Conservation (phyloP, 352 stramenopile genomes). For the Phytophthora meadii region DNA sequence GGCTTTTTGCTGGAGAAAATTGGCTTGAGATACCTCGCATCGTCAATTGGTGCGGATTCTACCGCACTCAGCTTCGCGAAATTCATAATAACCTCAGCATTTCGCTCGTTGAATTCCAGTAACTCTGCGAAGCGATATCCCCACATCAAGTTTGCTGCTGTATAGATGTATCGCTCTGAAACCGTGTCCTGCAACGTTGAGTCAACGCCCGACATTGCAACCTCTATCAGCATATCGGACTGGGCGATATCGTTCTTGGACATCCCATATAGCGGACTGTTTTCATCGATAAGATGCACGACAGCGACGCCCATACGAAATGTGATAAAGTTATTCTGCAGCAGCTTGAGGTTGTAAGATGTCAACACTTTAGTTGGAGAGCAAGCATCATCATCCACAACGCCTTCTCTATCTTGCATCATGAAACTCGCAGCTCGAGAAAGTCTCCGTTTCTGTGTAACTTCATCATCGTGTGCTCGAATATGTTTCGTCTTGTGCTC, state of each 20-base stretch:
- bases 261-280: constrained; percentile 71
- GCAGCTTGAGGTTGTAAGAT: constrained; percentile 80
- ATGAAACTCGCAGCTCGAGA: constrained; percentile 13
- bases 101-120: constrained; percentile 71
- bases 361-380: constrained; percentile 55
- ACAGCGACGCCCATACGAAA: constrained; percentile 86
- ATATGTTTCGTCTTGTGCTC: constrained; percentile 60
- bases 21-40: constrained; percentile 49
- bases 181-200: constrained; percentile 87
- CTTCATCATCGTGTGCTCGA: constrained; percentile 38
- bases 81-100: constrained; percentile 79
- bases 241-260: constrained; percentile 59
- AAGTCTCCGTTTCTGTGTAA: constrained; percentile 14
- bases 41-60: constrained; percentile 63
- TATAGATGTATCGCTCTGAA: constrained; percentile 84
- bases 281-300: constrained; percentile 80
- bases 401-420: constrained; percentile 17
- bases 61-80: constrained; percentile 78
- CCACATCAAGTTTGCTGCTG: constrained; percentile 65
- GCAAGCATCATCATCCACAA: constrained; percentile 26
- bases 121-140: constrained; percentile 79
- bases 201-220: constrained; percentile 81
- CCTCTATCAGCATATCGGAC: constrained; percentile 81
- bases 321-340: constrained; percentile 88
- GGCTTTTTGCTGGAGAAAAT: constrained; percentile 6